These are phyloP conservation scores for Metschnikowia kunwiensis DNA, from an alignment of 805 yeast species.

Conservation along the genomic window DNA sequence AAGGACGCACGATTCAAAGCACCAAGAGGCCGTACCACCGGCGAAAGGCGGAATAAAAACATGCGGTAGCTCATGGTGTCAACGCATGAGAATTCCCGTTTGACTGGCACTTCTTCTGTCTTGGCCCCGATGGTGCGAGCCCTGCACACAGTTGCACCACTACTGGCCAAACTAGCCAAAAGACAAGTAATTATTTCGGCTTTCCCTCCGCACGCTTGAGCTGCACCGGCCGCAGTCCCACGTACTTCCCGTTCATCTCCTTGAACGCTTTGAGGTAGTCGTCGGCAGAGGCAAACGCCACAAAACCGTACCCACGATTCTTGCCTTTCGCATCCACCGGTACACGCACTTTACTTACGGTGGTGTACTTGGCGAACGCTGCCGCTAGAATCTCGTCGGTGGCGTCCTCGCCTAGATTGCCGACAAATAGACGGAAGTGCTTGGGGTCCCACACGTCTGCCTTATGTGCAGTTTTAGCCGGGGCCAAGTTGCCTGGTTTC, in stretches of 20 bases:
- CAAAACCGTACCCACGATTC: conserved; percentile 72
- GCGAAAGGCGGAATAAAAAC: not conserved
- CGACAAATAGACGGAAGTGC: conserved; percentile 72
- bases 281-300: conserved; percentile 59
- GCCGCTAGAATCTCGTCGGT: conserved; percentile 51
- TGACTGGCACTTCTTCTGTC: too few species aligned
- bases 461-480: not conserved
- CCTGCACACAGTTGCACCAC: too few species aligned
- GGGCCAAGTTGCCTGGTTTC: not conserved
- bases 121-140: too few species aligned
- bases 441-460: conserved; percentile 63
- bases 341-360: conserved; percentile 57
- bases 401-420: conserved; percentile 69
- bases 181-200: conserved; percentile 1
- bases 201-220: conserved; percentile 57
- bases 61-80: not conserved
- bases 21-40: not conserved
- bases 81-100: too few species aligned
- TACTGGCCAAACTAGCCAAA: too few species aligned
- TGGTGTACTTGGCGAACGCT: conserved; percentile 52
- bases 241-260: conserved; percentile 72
- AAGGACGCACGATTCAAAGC: not conserved
- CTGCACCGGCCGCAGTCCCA: conserved; percentile 71
- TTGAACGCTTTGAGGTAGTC: conserved; percentile 71
- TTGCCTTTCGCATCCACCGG: conserved; percentile 49